Conservation (phyloP, 2,329 filamentous ascomycete species). For the Torrubiella hemipterigena region DNA sequence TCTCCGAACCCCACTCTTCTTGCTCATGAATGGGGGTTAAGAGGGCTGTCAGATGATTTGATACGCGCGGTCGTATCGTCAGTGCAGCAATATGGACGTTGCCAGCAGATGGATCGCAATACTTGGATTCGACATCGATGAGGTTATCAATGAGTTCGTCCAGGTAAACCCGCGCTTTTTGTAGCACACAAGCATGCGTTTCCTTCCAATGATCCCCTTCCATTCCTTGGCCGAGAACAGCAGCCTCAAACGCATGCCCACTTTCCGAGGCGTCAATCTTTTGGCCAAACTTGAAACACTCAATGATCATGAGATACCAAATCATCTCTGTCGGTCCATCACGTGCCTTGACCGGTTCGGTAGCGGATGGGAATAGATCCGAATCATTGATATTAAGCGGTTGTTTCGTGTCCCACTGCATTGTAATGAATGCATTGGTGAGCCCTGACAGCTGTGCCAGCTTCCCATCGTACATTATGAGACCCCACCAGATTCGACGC, state of each 20-base stretch:
- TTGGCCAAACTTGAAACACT: slow-evolving; percentile 33
- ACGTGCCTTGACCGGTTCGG: slow-evolving; percentile 35
- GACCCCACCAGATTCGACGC: slow-evolving; percentile 55
- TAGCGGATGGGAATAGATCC: slow-evolving; percentile 42
- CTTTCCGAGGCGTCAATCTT: slow-evolving; percentile 21
- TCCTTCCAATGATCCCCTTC: slow-evolving; percentile 15
- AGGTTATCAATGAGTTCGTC: slow-evolving; percentile 29
- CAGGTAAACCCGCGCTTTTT: too few relatives aligned
- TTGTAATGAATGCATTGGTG: slow-evolving; percentile 36
- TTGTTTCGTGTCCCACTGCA: slow-evolving; percentile 42
- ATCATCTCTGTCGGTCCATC: slow-evolving; percentile 52
- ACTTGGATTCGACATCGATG: slow-evolving; percentile 32
- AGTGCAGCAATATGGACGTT: slow-evolving; percentile 38
- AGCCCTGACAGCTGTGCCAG: slow-evolving; percentile 46
- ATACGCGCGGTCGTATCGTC: slow-evolving; percentile 32
- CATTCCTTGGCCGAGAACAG: slow-evolving; percentile 32
- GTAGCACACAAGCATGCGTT: slow-evolving; percentile 25
- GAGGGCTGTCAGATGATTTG: slow-evolving; percentile 36
- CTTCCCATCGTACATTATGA: slow-evolving; percentile 45
- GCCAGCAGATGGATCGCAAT: slow-evolving; percentile 39
- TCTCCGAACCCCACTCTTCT: slow-evolving; percentile 36
- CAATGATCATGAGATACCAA: slow-evolving; percentile 38
- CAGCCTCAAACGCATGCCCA: slow-evolving; percentile 32
- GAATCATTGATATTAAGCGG: slow-evolving; percentile 48
- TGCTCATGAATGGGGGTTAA: slow-evolving; percentile 33